Conservation (phyloP, 2,329 filamentous ascomycete genomes). For the Arachnomyces sp. region DNA sequence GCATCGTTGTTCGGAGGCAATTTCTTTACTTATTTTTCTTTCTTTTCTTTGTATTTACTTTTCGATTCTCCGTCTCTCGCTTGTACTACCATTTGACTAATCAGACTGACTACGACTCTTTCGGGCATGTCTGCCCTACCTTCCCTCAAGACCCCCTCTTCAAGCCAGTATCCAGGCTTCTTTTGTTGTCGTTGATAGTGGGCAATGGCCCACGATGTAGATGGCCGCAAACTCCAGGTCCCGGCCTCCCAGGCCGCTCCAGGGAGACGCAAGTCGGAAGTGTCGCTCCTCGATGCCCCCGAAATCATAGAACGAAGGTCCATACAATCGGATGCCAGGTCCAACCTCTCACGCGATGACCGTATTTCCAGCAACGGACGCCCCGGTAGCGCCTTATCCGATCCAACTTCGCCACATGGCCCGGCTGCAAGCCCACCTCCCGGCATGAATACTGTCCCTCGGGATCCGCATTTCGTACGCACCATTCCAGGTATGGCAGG, state of each 20-base stretch:
- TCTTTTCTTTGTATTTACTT: no score
- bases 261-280: constrained; percentile 8
- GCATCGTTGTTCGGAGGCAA: no score
- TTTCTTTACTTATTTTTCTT: no score
- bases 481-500: constrained; percentile 5
- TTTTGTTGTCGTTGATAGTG: constrained; percentile 14
- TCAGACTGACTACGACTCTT: not conserved
- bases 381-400: no score
- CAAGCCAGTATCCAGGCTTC: constrained; percentile 16
- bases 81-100: no score
- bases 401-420: no score
- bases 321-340: not conserved
- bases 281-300: constrained; percentile 9
- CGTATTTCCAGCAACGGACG: no score
- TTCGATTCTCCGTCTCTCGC: no score
- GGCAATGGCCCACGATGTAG: constrained; percentile 26
- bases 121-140: constrained; percentile 5
- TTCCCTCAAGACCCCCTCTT: constrained; percentile 14
- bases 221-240: constrained; percentile 1
- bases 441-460: not conserved
- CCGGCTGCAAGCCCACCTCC: no score
- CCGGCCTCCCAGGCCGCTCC: constrained; percentile 5
- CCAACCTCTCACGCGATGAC: not conserved
- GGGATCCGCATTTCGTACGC: not conserved
- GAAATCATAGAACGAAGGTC: no score